Percentiles rank a stretch among this genome's conserved stretches.
Conservation (phyloP, 1,284 basidiomycete species). For the Salmacisia buchloeana region DNA sequence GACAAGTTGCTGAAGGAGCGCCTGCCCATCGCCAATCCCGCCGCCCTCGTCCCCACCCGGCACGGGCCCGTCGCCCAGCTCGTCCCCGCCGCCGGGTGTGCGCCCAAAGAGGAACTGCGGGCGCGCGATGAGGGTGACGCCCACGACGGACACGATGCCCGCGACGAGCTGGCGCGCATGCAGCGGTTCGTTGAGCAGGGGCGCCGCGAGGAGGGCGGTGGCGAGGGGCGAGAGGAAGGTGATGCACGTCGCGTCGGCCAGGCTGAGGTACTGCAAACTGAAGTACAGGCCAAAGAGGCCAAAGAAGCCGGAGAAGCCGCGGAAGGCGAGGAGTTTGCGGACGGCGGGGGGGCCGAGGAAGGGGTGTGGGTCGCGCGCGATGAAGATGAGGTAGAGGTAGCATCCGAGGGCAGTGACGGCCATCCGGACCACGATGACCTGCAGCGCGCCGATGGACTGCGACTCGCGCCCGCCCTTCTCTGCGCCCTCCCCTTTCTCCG, state of each 20-base stretch:
- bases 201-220: constrained; percentile 64
- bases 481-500: constrained; percentile 59
- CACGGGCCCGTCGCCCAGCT: background rate
- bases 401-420: constrained; percentile 52
- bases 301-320: constrained; percentile 63
- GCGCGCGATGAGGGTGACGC: constrained; percentile 60
- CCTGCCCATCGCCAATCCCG: background rate
- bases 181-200: constrained; percentile 66
- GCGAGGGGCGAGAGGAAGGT: constrained; percentile 68
- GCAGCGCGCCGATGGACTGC: constrained; percentile 22
- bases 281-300: constrained; percentile 67
- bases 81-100: background rate
- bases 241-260: constrained; percentile 71
- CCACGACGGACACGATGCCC: constrained; percentile 61
- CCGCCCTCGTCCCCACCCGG: background rate
- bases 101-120: constrained; percentile 28
- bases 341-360: constrained; percentile 66
- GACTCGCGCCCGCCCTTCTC: constrained; percentile 25
- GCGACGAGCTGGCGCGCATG: constrained; percentile 61
- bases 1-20: background rate
- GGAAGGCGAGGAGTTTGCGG: constrained; percentile 58
- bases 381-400: constrained; percentile 34
- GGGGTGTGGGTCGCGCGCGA: constrained; percentile 61
- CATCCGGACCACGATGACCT: constrained; percentile 59
- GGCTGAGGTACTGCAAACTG: constrained; percentile 63